Evolutionary conservation across 495 filamentous ascomycete species (phyloP).

Genomic region (Annulohypoxylon bovei): DNA sequence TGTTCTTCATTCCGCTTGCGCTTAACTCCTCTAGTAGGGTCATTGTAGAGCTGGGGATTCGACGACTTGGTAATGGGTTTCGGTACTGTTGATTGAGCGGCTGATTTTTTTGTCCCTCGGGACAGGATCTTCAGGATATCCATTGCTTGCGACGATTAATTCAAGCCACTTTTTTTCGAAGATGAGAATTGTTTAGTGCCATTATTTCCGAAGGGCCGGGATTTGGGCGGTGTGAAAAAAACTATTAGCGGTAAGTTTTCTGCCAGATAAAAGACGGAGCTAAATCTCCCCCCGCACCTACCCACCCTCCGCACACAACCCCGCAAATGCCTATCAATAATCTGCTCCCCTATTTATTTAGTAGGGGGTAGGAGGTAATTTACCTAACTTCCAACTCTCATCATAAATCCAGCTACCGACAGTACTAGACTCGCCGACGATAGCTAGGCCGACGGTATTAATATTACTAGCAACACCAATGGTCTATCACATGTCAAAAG

Average conservation of each 20-base stretch:
- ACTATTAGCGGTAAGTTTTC: slow-evolving; percentile 35
- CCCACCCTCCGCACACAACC: slow-evolving; percentile 7
- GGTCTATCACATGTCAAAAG: slow-evolving; percentile 2
- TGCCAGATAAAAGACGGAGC: slow-evolving; percentile 32
- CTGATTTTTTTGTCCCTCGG: slow-evolving; percentile 64
- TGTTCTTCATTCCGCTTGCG: slow-evolving; percentile 57
- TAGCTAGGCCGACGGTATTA: background rate
- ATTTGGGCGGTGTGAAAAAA: slow-evolving; percentile 42
- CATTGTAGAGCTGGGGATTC: slow-evolving; percentile 64
- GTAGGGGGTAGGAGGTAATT: background rate
- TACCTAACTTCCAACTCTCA: background rate
- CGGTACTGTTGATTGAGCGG: slow-evolving; percentile 36
- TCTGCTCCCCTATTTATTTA: background rate
- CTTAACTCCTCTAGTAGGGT: slow-evolving; percentile 56
- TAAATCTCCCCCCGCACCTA: slow-evolving; percentile 18
- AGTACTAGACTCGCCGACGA: background rate
- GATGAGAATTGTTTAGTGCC: slow-evolving; percentile 4
- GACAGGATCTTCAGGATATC: slow-evolving; percentile 75
- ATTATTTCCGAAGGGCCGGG: slow-evolving; percentile 8
- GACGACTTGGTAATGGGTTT: slow-evolving; percentile 46
- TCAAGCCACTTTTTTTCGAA: background rate
- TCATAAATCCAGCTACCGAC: background rate
- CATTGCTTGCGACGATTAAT: slow-evolving; percentile 52
- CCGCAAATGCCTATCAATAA: slow-evolving; percentile 7
- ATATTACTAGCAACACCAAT: background rate